Conservation (phyloP, 345 rosid genomes). For the Murraya paniculata region DNA sequence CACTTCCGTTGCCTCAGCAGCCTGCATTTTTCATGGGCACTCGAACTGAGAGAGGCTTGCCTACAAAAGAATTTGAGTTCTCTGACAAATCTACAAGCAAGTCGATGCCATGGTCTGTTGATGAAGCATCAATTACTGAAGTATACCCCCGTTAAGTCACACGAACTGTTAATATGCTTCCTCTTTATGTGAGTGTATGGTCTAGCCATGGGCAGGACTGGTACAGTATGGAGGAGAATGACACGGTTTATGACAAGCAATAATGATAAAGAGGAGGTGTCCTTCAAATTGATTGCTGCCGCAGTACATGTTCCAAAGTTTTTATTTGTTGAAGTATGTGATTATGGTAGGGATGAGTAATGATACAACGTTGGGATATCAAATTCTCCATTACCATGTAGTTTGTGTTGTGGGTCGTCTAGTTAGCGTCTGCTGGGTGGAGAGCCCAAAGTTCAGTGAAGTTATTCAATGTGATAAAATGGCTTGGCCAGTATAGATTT, state of each 20-base stretch:
- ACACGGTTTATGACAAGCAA: not conserved
- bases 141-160: slow-evolving; percentile 33
- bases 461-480: too few species aligned
- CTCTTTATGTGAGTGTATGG: not conserved
- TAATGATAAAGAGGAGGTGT: not conserved
- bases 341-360: not conserved
- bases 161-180: not conserved
- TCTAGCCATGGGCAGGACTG: not conserved
- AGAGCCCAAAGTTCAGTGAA: too few species aligned
- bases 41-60: not conserved
- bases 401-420: too few species aligned
- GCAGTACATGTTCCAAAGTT: not conserved
- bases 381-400: too few species aligned
- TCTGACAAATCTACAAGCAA: slow-evolving; percentile 15
- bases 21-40: slow-evolving; percentile 16
- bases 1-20: slow-evolving; percentile 16
- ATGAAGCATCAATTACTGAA: slow-evolving; percentile 33
- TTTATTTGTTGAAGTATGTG: not conserved
- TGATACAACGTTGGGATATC: not conserved
- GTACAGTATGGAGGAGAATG: not conserved
- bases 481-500: too few species aligned
- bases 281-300: not conserved
- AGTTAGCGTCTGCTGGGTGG: too few species aligned
- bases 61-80: not conserved
- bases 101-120: slow-evolving; percentile 25